Conservation (phyloP, 352 stramenopile genomes). For the Lagenidium sp. region DNA sequence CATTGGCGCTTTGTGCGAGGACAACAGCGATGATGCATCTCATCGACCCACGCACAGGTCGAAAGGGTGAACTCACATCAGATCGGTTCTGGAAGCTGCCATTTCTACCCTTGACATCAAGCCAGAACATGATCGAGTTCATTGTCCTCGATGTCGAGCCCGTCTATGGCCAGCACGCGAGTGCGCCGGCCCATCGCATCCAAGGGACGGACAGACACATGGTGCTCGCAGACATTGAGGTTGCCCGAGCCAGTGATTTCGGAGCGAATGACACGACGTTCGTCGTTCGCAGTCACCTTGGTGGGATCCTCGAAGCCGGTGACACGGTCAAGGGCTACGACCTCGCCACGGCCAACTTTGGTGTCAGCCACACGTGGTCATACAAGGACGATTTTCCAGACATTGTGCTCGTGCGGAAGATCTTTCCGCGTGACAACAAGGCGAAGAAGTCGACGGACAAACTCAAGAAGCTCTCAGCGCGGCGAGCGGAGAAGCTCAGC, state of each 20-base stretch:
- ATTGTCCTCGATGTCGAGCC: conserved; percentile 64
- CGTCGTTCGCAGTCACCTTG: conserved; percentile 52
- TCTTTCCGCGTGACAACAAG: conserved; percentile 35
- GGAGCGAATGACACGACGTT: conserved; percentile 76
- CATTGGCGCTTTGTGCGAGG: conserved; percentile 46
- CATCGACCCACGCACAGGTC: conserved; percentile 44
- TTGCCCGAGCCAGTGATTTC: conserved; percentile 62
- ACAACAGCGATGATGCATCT: conserved; percentile 59
- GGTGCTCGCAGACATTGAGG: conserved; percentile 54
- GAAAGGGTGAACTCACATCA: conserved; percentile 36
- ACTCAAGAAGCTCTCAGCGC: conserved; percentile 35
- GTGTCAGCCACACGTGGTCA: conserved; percentile 21
- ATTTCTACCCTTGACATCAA: conserved; percentile 51
- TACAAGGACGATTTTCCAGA: conserved; percentile 60
- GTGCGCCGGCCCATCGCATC: conserved; percentile 1
- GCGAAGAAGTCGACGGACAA: conserved; percentile 22
- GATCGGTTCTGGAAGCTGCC: conserved; percentile 71
- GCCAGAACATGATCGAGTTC: conserved; percentile 52
- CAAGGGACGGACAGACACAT: conserved; percentile 5
- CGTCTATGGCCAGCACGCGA: conserved; percentile 11
- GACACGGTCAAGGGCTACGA: conserved; percentile 75
- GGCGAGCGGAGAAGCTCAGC: conserved; percentile 29
- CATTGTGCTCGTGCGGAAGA: conserved; percentile 67
- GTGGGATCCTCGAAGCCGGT: conserved; percentile 37
- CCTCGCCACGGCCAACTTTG: conserved; percentile 45